phyloP scores from a whole-genome alignment of 345 rosid genomes.

The Populus pruinosa region DNA sequence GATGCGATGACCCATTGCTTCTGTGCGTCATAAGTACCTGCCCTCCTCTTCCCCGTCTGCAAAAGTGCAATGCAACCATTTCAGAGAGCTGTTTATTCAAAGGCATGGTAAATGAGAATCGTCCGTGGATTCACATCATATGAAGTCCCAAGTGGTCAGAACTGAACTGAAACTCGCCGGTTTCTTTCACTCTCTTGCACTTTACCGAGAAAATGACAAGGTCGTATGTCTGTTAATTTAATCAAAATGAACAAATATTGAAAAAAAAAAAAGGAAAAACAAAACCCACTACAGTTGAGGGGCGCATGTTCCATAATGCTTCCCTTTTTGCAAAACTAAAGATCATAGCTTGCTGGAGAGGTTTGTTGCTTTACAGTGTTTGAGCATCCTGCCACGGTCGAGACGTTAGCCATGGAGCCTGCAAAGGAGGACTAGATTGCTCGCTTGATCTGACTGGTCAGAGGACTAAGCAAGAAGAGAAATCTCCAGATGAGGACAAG shows the following conservation, averaged over 20 bases:
- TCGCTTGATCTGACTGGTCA: slow-evolving; percentile 58
- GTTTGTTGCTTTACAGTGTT: slow-evolving; percentile 12
- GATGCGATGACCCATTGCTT: too few species aligned
- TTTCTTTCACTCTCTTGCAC: background rate
- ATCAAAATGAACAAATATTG: too few species aligned
- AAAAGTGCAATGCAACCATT: too few species aligned
- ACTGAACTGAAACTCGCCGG: background rate
- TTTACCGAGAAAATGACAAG: too few species aligned
- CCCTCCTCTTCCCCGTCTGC: too few species aligned
- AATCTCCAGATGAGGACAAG: slow-evolving; percentile 22
- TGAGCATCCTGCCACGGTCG: slow-evolving; percentile 59
- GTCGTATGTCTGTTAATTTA: too few species aligned
- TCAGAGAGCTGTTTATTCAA: too few species aligned
- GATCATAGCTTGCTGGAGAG: too few species aligned
- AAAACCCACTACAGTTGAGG: background rate
- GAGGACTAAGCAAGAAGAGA: slow-evolving; percentile 37
- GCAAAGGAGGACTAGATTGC: slow-evolving; percentile 48
- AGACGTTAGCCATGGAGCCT: slow-evolving; percentile 54
- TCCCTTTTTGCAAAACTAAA: background rate
- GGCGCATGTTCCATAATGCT: background rate
- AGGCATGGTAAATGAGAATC: background rate
- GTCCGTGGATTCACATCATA: background rate
- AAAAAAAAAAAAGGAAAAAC: background rate
- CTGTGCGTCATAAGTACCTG: too few species aligned
- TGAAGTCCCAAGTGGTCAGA: background rate